Conservation (phyloP, 495 filamentous ascomycete species). For the Penicillium alfredii region DNA sequence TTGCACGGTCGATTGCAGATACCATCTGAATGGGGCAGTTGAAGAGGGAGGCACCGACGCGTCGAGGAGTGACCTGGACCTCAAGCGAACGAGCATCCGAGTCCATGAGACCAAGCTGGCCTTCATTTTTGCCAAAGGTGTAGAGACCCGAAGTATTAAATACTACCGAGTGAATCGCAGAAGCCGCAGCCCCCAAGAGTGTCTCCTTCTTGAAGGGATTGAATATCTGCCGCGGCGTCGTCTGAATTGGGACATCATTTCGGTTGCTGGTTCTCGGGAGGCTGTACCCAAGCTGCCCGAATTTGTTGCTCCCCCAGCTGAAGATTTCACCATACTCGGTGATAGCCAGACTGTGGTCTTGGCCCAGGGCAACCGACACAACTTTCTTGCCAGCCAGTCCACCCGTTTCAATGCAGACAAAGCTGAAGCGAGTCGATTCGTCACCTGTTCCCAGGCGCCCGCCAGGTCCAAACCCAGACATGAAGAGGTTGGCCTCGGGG, state of each 20-base stretch:
- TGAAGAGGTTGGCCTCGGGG: constrained; percentile 82
- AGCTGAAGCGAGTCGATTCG: constrained; percentile 79
- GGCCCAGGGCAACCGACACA: constrained; percentile 69
- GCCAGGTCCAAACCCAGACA: constrained; percentile 87
- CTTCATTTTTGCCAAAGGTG: constrained; percentile 94
- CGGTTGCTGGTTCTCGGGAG: constrained; percentile 47
- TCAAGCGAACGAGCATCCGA: constrained; percentile 89
- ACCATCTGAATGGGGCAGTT: constrained; percentile 69
- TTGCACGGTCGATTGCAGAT: constrained; percentile 86
- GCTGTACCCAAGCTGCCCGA: constrained; percentile 79
- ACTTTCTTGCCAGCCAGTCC: constrained; percentile 66
- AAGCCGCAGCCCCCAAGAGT: constrained; percentile 81
- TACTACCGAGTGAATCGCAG: constrained; percentile 83
- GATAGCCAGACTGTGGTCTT: constrained; percentile 84
- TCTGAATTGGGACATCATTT: constrained; percentile 74
- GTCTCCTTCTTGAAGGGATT: constrained; percentile 81
- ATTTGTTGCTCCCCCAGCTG: constrained; percentile 88
- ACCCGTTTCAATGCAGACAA: constrained; percentile 69
- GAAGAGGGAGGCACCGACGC: constrained; percentile 82
- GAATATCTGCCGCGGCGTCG: constrained; percentile 80
- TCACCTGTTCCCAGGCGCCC: constrained; percentile 88
- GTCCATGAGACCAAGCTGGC: constrained; percentile 89
- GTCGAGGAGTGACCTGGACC: constrained; percentile 71
- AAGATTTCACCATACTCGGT: constrained; percentile 76
- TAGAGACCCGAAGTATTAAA: constrained; percentile 77